A percentile compares a stretch with the other conserved stretches of the same genome.
These are phyloP conservation scores for Sodiomyces alkalinus DNA, from an alignment of 2,329 filamentous ascomycete genomes.

Conservation along the genomic window DNA sequence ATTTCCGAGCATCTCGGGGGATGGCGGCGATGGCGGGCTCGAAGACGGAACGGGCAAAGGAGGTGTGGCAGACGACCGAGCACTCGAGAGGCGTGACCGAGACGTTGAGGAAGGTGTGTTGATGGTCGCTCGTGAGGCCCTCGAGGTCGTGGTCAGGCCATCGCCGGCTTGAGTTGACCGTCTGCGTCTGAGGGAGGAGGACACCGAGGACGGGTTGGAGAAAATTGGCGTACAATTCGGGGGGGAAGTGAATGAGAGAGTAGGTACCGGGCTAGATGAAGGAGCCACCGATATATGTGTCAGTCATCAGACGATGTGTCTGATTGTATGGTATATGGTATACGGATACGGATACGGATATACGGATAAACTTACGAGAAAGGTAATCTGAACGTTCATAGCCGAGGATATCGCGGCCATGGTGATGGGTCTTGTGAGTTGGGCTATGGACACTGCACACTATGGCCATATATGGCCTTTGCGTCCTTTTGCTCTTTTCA, in stretches of 20 bases:
- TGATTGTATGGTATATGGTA: neutral
- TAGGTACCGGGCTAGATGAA: constrained; percentile 87
- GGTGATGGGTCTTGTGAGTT: too few species aligned
- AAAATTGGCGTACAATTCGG: constrained; percentile 62
- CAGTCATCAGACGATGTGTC: neutral
- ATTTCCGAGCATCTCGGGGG: constrained; percentile 31
- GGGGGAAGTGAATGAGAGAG: constrained; percentile 79
- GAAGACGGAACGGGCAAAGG: constrained; percentile 62
- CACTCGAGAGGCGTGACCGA: constrained; percentile 86
- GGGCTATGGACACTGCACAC: too few species aligned
- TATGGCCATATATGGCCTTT: too few species aligned
- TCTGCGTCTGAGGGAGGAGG: constrained; percentile 51
- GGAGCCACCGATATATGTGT: too few species aligned
- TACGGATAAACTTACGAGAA: constrained; percentile 29
- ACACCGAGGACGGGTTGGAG: constrained; percentile 78
- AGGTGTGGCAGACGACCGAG: constrained; percentile 74
- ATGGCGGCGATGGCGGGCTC: constrained; percentile 49
- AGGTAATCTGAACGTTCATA: constrained; percentile 43
- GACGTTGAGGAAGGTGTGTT: constrained; percentile 80
- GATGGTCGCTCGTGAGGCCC: constrained; percentile 33
- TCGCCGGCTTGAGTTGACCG: constrained; percentile 18
- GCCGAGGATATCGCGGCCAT: constrained; percentile 10
- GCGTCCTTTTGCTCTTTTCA: too few species aligned
- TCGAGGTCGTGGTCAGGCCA: constrained; percentile 23
- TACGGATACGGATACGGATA: neutral